Evolutionary conservation across 257 asterid species (phyloP).

Genomic region (Echium plantagineum): DNA sequence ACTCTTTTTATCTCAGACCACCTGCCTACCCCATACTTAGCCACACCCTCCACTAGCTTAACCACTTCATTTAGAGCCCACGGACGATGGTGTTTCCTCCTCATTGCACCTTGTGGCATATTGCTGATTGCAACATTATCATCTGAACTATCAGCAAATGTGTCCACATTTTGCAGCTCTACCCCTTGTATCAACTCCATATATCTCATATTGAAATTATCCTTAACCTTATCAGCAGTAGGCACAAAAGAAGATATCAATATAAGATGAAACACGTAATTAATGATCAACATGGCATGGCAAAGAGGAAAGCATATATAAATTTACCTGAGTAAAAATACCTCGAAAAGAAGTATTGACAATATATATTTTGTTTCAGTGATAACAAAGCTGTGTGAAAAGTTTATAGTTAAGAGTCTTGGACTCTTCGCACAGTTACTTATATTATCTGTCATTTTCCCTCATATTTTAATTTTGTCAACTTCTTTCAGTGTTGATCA

Average conservation of each 20-base stretch:
- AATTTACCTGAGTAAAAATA: background rate
- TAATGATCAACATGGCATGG: constrained; percentile 1
- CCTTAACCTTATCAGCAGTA: constrained; percentile 30
- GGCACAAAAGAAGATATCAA: constrained; percentile 18
- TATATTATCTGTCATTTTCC: background rate
- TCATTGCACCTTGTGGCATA: constrained; percentile 50
- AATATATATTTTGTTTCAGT: background rate
- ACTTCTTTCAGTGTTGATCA: background rate
- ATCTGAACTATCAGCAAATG: constrained; percentile 40
- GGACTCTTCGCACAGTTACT: background rate
- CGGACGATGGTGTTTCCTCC: constrained; percentile 96
- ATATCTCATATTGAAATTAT: constrained; percentile 23
- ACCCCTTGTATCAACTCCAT: constrained; percentile 33
- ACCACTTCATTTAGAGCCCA: constrained; percentile 86
- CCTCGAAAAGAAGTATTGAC: background rate
- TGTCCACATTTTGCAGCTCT: constrained; percentile 28
- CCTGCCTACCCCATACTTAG: constrained; percentile 86
- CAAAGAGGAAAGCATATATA: background rate
- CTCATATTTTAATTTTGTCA: background rate
- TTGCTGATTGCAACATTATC: constrained; percentile 34
- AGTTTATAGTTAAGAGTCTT: too few species aligned
- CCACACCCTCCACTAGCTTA: constrained; percentile 91
- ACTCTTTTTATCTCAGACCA: constrained; percentile 96
- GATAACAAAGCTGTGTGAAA: background rate
- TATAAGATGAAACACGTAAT: background rate